These are phyloP conservation scores for Ceratobasidium sp. DNA, from an alignment of 1,284 basidiomycete genomes.

Conservation along the genomic window DNA sequence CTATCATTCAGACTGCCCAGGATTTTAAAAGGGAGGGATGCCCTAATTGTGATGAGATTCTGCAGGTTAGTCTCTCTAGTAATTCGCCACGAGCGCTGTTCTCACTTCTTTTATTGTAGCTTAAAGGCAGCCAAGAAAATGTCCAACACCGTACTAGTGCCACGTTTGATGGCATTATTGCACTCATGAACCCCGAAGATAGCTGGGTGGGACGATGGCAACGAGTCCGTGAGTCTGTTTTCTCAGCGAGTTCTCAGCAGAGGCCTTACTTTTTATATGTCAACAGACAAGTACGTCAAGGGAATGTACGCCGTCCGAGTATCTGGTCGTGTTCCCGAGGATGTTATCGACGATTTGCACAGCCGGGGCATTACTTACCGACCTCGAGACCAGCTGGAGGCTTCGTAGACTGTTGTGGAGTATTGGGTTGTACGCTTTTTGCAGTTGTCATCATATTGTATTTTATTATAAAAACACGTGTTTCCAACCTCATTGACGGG, in stretches of 20 bases:
- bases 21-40: conserved; percentile 91
- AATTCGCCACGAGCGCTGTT: background rate
- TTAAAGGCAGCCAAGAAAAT: conserved; percentile 87
- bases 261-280: background rate
- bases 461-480: conserved; percentile 4
- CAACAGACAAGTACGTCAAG: conserved; percentile 80
- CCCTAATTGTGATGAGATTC: conserved; percentile 96
- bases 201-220: conserved; percentile 98
- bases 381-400: conserved; percentile 68
- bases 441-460: conserved; percentile 7
- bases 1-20: conserved; percentile 82
- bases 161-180: conserved; percentile 92
- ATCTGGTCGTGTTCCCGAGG: conserved; percentile 85
- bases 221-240: conserved; percentile 73
- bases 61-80: conserved; percentile 71
- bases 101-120: conserved; percentile 62
- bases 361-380: conserved; percentile 81
- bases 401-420: conserved; percentile 22
- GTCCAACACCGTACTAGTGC: conserved; percentile 92
- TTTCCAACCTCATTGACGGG: background rate
- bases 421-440: background rate
- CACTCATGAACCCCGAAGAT: conserved; percentile 86
- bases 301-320: conserved; percentile 92
- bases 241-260: background rate
- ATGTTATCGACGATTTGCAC: conserved; percentile 82